A percentile compares a stretch with the other conserved stretches of the same genome.
phyloP scores from a whole-genome alignment of 805 yeast genomes.

The Saturnispora halmiae region DNA sequence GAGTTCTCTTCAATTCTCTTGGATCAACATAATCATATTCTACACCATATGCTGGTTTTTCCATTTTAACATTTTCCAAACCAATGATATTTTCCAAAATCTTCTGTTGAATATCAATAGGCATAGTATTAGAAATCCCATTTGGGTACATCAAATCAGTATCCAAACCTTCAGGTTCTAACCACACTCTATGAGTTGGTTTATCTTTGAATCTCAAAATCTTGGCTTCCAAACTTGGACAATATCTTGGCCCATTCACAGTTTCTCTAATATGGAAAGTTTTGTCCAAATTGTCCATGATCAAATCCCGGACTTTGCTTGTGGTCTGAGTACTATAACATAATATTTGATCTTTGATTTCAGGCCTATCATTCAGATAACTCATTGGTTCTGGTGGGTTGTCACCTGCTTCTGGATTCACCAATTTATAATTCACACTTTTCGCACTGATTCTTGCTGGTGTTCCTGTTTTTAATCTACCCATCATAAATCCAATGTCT shows the following conservation, averaged over 20 bases:
- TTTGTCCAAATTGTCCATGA: conserved; percentile 62
- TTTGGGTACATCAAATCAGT: conserved; percentile 89
- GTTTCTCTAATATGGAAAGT: conserved; percentile 89
- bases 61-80: conserved; percentile 74
- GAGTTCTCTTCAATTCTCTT: conserved; percentile 62
- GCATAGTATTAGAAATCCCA: conserved; percentile 95
- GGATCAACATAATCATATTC: conserved; percentile 97
- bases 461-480: conserved; percentile 93
- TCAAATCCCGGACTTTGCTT: conserved; percentile 57
- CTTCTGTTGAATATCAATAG: conserved; percentile 76
- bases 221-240: conserved; percentile 94
- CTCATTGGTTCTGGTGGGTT: conserved; percentile 86
- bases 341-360: conserved; percentile 48
- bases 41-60: conserved; percentile 98
- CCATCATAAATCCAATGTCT: conserved; percentile 72
- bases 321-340: conserved; percentile 81
- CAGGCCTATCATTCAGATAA: conserved; percentile 61
- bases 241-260: conserved; percentile 92
- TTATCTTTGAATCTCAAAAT: conserved; percentile 72
- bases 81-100: conserved; percentile 79
- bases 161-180: conserved; percentile 92
- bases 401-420: conserved; percentile 73
- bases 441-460: conserved; percentile 79
- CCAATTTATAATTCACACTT: conserved; percentile 57
- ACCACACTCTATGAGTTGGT: conserved; percentile 74